Percentiles rank a stretch among this genome's conserved stretches.
Conservation (phyloP, 2,329 filamentous ascomycete genomes). For the Diplodia scrobiculata region DNA sequence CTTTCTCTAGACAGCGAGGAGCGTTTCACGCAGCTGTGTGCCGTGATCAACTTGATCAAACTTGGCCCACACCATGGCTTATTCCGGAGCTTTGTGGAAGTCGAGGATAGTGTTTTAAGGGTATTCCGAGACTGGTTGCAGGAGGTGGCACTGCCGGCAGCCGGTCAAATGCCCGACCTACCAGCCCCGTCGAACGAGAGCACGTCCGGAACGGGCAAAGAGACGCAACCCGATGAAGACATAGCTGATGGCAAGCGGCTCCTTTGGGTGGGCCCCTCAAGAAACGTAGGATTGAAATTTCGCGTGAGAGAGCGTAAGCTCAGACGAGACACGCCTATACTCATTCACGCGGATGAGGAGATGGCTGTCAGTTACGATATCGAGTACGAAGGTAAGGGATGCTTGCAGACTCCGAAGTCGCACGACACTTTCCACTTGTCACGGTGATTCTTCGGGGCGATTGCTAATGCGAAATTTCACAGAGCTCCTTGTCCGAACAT, state of each 20-base stretch:
- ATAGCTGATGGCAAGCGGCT: constrained; percentile 49
- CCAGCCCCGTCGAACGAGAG: constrained; percentile 31
- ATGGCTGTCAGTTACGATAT: constrained; percentile 69
- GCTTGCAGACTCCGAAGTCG: constrained; percentile 16
- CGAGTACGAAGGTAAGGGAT: constrained; percentile 65
- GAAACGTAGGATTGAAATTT: constrained; percentile 69
- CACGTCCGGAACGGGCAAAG: constrained; percentile 36
- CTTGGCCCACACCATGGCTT: constrained; percentile 62
- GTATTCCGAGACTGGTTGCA: constrained; percentile 74
- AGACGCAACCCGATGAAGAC: constrained; percentile 31
- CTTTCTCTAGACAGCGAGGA: constrained; percentile 69
- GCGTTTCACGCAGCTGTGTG: constrained; percentile 73
- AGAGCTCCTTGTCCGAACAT: constrained; percentile 70
- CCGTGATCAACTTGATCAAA: constrained; percentile 68
- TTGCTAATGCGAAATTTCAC: constrained; percentile 27
- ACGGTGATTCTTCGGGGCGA: constrained; percentile 8
- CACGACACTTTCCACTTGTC: constrained; percentile 7
- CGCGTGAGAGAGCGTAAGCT: constrained; percentile 59
- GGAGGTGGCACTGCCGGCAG: not conserved
- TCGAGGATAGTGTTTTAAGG: constrained; percentile 69
- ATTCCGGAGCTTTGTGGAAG: constrained; percentile 60
- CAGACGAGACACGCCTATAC: constrained; percentile 54
- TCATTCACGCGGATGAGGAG: constrained; percentile 63
- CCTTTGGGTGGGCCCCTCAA: constrained; percentile 67
- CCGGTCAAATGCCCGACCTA: not conserved